These are phyloP conservation scores for Xylariaceae sp. DNA, from an alignment of 2,329 filamentous ascomycete species.

Conservation along the genomic window DNA sequence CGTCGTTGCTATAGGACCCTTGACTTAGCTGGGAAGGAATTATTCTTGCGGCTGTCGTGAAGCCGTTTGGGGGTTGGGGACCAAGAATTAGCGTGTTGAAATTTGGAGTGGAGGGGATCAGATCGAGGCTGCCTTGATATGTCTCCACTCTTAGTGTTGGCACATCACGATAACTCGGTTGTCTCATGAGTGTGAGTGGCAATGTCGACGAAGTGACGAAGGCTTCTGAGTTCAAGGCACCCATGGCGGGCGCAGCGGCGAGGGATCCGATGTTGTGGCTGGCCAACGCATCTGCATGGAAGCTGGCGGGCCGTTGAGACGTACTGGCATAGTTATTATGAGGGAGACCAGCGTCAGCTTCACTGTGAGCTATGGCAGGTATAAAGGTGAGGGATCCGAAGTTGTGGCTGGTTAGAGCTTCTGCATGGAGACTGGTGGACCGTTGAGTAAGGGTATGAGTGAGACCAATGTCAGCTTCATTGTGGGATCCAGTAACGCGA, in stretches of 20 bases:
- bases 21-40: not conserved
- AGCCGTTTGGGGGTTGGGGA: not conserved
- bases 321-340: too few relatives aligned
- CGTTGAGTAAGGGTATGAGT: not conserved
- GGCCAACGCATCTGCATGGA: not conserved
- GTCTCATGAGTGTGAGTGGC: not conserved
- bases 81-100: not conserved
- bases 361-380: too few relatives aligned
- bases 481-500: too few relatives aligned
- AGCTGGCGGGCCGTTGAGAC: not conserved
- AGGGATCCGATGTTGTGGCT: not conserved
- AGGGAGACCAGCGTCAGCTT: too few relatives aligned
- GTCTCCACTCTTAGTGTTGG: constrained; percentile 10
- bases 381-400: not conserved
- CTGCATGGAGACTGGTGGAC: not conserved
- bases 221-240: not conserved
- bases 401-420: not conserved
- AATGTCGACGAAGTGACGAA: not conserved
- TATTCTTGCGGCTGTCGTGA: not conserved
- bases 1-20: too few relatives aligned
- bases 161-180: not conserved
- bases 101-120: not conserved
- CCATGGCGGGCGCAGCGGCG: too few relatives aligned
- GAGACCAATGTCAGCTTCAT: not conserved
- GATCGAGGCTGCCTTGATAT: not conserved